Evolutionary conservation across 2,329 filamentous ascomycete genomes (phyloP).

Genomic region (Aspergillus amoenus): DNA sequence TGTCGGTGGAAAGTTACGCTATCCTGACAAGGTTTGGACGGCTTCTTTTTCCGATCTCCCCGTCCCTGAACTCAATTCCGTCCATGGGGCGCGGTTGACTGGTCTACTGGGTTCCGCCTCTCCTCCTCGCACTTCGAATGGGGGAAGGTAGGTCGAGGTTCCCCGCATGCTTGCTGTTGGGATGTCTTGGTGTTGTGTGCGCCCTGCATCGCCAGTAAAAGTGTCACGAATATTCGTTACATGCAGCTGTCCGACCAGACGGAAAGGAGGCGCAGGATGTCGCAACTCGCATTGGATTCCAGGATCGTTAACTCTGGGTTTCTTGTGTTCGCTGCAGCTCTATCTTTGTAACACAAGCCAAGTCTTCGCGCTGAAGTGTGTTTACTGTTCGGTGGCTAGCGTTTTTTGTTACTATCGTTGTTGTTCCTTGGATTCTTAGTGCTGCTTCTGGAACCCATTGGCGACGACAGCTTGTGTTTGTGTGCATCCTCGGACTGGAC

Average conservation of each 20-base stretch:
- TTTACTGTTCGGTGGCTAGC: neutral
- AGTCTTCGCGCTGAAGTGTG: neutral
- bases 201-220: neutral
- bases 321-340: slow-evolving; percentile 6
- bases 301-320: neutral
- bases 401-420: neutral
- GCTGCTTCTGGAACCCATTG: neutral
- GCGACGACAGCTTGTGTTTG: neutral
- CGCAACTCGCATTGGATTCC: neutral
- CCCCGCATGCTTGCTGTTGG: neutral
- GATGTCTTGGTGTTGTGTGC: neutral
- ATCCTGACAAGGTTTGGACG: neutral
- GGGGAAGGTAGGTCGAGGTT: neutral
- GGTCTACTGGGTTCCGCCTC: neutral
- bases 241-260: slow-evolving; percentile 6
- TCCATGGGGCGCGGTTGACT: neutral
- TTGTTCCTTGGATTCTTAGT: neutral
- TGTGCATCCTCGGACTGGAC: neutral
- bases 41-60: neutral
- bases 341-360: neutral
- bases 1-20: neutral
- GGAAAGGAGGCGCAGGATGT: neutral
- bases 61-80: neutral
- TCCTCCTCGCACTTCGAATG: neutral
- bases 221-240: neutral